phyloP scores from a whole-genome alignment of 192 early-diverging fungal genomes.

The Coemansia nantahalensis region DNA sequence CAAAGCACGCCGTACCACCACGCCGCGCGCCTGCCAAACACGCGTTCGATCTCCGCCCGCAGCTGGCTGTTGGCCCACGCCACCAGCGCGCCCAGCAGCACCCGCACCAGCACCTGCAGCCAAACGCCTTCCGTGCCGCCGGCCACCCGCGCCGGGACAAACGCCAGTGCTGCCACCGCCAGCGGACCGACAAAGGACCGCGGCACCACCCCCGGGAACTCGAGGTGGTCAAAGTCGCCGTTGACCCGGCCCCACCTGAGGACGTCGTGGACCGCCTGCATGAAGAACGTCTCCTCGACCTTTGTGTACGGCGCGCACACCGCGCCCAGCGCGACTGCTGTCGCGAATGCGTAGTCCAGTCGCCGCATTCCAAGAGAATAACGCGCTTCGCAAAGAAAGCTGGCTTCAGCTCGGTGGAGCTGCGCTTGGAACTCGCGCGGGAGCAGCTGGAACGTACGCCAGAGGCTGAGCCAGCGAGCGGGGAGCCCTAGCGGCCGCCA shows the following conservation, averaged over 20 bases:
- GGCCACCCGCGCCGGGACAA: conserved; percentile 20
- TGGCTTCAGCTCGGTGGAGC: too few relatives aligned
- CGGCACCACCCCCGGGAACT: conserved; percentile 95
- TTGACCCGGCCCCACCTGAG: conserved; percentile 56
- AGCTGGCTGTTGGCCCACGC: conserved; percentile 55
- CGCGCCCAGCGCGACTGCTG: conserved; percentile 26
- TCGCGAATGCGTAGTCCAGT: conserved; percentile 21
- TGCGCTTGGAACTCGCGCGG: too few relatives aligned
- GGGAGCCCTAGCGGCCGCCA: too few relatives aligned
- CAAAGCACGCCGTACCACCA: conserved; percentile 46
- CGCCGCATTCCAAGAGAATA: conserved; percentile 1
- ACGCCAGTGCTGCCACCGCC: conserved; percentile 51
- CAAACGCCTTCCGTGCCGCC: conserved; percentile 14
- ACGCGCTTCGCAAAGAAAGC: too few relatives aligned
- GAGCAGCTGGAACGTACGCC: too few relatives aligned
- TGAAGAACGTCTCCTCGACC: conserved; percentile 96
- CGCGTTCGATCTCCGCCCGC: conserved; percentile 47
- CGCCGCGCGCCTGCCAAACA: conserved; percentile 57
- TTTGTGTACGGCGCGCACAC: conserved; percentile 78
- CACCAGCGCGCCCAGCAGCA: conserved; percentile 55
- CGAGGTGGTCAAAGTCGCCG: conserved; percentile 75
- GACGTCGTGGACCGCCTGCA: conserved; percentile 92
- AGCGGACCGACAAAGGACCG: conserved; percentile 88
- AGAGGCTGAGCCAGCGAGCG: too few relatives aligned
- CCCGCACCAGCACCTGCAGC: conserved; percentile 27